phyloP scores from a whole-genome alignment of 2,329 filamentous ascomycete genomes.

The Magnaporthiopsis rhizophila region DNA sequence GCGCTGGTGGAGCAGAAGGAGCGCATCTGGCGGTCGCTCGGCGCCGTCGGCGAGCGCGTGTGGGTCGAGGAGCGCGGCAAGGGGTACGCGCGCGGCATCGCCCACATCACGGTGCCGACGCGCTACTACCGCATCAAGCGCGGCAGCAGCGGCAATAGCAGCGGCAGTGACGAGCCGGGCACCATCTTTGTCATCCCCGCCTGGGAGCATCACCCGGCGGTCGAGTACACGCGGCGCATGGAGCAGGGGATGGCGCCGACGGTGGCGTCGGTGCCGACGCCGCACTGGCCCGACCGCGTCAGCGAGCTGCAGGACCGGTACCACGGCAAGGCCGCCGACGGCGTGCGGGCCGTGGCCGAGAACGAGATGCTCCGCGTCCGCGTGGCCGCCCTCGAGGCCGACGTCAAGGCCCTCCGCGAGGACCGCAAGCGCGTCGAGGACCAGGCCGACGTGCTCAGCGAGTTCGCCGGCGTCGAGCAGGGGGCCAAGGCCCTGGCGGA shows the following conservation, averaged over 20 bases:
- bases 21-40: conserved; percentile 24
- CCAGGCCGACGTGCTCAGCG: conserved; percentile 13
- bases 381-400: conserved; percentile 7
- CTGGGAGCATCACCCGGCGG: conserved; percentile 35
- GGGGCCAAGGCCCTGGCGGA: not conserved
- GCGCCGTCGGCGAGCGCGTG: conserved; percentile 33
- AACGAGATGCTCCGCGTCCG: conserved; percentile 2
- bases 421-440: conserved; percentile 9
- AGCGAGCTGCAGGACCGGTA: conserved; percentile 25
- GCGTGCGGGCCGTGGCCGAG: conserved; percentile 1
- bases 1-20: conserved; percentile 27
- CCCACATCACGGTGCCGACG: conserved; percentile 39
- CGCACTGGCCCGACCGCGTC: conserved; percentile 22
- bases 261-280: conserved; percentile 20
- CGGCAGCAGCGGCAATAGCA: not conserved
- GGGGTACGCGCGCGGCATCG: conserved; percentile 34
- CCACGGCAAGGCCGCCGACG: conserved; percentile 9
- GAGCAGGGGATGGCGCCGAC: conserved; percentile 32
- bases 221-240: conserved; percentile 32
- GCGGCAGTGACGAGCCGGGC: conserved; percentile 14
- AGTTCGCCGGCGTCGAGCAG: conserved; percentile 5
- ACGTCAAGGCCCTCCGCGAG: conserved; percentile 8
- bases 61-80: conserved; percentile 20
- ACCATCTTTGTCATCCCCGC: conserved; percentile 48
- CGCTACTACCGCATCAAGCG: conserved; percentile 41